Conservation (phyloP, 352 stramenopile species). For the Phytophthora rubi region DNA sequence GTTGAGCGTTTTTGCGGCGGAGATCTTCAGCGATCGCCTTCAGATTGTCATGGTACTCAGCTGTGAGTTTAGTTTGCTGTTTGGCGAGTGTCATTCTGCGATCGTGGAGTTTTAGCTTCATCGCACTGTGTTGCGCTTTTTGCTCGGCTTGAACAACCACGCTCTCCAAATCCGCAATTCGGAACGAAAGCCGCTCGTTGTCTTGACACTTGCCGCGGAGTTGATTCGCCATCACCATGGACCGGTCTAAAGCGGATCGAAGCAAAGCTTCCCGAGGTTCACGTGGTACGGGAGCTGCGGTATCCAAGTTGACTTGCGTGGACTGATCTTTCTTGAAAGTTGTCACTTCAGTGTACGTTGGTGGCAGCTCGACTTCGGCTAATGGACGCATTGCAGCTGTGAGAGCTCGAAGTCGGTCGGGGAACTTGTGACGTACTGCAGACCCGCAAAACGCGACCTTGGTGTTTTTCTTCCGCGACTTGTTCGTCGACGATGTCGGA, state of each 20-base stretch:
- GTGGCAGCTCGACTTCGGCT: neutral
- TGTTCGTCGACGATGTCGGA: neutral
- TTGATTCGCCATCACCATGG: conserved; percentile 41
- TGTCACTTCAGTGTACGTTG: conserved; percentile 39
- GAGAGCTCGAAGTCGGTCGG: conserved; percentile 38
- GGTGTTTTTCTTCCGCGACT: conserved; percentile 16
- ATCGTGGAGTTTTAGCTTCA: conserved; percentile 37
- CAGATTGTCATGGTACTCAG: conserved; percentile 44
- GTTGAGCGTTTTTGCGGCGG: conserved; percentile 29
- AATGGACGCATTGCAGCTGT: conserved; percentile 12
- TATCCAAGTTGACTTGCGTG: conserved; percentile 39
- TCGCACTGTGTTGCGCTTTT: conserved; percentile 29
- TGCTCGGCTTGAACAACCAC: conserved; percentile 24
- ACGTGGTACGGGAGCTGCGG: neutral
- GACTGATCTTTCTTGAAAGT: conserved; percentile 34
- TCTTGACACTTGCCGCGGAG: conserved; percentile 52
- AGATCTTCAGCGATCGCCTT: conserved; percentile 34
- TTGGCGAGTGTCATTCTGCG: conserved; percentile 45
- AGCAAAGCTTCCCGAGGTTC: conserved; percentile 23
- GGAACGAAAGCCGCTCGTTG: conserved; percentile 45
- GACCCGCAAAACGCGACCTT: conserved; percentile 39
- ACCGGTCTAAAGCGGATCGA: conserved; percentile 43
- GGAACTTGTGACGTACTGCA: conserved; percentile 15
- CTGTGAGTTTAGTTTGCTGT: conserved; percentile 32
- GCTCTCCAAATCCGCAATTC: conserved; percentile 31